These are phyloP conservation scores for Aspergillus pseudotamarii DNA, from an alignment of 2,329 filamentous ascomycete genomes.

Conservation along the genomic window DNA sequence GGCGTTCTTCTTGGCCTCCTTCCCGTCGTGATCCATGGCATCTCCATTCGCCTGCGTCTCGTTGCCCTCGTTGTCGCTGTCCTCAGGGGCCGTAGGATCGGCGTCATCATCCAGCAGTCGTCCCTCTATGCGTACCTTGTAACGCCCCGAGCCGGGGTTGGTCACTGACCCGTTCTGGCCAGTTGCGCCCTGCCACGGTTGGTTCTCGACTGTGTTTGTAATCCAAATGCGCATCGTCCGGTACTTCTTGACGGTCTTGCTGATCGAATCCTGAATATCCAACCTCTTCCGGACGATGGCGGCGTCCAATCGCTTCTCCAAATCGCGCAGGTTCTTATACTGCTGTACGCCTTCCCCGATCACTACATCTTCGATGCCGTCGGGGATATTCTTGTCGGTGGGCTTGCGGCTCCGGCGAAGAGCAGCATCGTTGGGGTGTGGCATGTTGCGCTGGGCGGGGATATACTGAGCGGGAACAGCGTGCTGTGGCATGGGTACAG, in stretches of 20 bases:
- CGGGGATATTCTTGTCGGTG: conserved; percentile 91
- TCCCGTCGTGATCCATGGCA: conserved; percentile 64
- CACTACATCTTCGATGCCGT: conserved; percentile 80
- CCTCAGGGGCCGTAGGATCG: conserved; percentile 54
- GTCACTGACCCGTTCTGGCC: conserved; percentile 72
- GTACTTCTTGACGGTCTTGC: conserved; percentile 74
- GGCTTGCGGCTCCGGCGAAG: conserved; percentile 85
- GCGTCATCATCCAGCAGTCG: conserved; percentile 73
- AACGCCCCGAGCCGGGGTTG: conserved; percentile 52
- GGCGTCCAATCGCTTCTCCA: conserved; percentile 86
- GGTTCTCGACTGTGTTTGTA: conserved; percentile 90
- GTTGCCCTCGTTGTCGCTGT: conserved; percentile 48
- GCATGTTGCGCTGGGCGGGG: conserved; percentile 39
- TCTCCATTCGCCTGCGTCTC: conserved; percentile 44
- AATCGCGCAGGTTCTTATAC: conserved; percentile 81
- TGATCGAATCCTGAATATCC: conserved; percentile 82
- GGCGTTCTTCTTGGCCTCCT: conserved; percentile 34
- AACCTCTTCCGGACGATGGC: conserved; percentile 92
- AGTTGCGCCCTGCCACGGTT: conserved; percentile 90
- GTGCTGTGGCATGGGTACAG: conserved; percentile 41
- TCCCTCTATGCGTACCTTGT: conserved; percentile 89
- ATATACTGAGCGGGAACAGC: conserved; percentile 42
- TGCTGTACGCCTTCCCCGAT: conserved; percentile 79
- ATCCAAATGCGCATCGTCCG: conserved; percentile 92
- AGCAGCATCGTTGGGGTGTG: conserved; percentile 51